Evolutionary conservation across 2,329 filamentous ascomycete genomes (phyloP).

Genomic region (Alternaria solani): DNA sequence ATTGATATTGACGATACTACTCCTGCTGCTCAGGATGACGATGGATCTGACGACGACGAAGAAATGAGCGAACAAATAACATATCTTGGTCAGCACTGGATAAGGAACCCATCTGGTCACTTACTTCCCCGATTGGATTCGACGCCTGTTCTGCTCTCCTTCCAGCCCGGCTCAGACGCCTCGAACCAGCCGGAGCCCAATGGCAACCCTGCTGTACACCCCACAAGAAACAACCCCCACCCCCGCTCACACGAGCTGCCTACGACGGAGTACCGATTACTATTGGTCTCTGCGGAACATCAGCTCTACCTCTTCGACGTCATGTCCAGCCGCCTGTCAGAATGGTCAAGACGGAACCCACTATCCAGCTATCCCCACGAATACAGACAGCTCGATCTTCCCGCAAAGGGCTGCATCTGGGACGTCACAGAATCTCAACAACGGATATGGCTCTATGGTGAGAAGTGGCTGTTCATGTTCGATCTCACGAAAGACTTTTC

Average conservation of each 20-base stretch:
- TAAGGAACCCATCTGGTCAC: conserved; percentile 72
- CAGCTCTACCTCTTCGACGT: conserved; percentile 82
- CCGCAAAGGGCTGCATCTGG: conserved; percentile 87
- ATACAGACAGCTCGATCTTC: conserved; percentile 77
- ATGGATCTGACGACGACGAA: conserved; percentile 56
- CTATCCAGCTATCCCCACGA: conserved; percentile 75
- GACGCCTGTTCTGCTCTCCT: conserved; percentile 56
- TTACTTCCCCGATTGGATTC: conserved; percentile 57
- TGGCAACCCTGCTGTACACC: conserved; percentile 59
- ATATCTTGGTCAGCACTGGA: conserved; percentile 73
- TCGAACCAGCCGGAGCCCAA: conserved; percentile 45
- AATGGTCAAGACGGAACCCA: conserved; percentile 87
- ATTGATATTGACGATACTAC: conserved; percentile 49
- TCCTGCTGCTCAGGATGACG: conserved; percentile 35
- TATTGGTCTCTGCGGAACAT: conserved; percentile 70
- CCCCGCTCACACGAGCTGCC: conserved; percentile 66
- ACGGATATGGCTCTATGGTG: conserved; percentile 87
- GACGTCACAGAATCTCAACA: conserved; percentile 64
- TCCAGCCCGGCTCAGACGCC: conserved; percentile 50
- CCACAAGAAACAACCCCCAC: conserved; percentile 60
- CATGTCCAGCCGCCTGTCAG: conserved; percentile 75
- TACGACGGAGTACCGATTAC: conserved; percentile 61
- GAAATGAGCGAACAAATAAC: conserved; percentile 55
- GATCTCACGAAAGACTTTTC: conserved; percentile 77
- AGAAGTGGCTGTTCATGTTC: conserved; percentile 90